Evolutionary conservation across 148 eudicot species (phyloP).

Genomic region (Arbutus unedo): DNA sequence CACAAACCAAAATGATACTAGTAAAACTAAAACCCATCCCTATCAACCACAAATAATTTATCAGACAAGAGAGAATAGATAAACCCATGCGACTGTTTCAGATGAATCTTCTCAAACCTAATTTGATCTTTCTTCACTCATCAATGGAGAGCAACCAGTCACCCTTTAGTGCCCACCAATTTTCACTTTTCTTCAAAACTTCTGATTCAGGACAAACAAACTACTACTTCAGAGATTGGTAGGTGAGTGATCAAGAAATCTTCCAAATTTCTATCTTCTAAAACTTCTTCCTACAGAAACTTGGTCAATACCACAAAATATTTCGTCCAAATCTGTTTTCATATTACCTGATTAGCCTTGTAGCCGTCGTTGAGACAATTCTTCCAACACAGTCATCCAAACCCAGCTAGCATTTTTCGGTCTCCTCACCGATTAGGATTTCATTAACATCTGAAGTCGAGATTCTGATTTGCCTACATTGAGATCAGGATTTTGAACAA

Average conservation of each 20-base stretch:
- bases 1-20: too few relatives aligned
- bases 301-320: background rate
- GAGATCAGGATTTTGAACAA: background rate
- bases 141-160: background rate
- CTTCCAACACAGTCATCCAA: background rate
- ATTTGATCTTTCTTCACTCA: slow-evolving; percentile 7
- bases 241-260: background rate
- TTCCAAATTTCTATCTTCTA: background rate
- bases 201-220: background rate
- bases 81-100: background rate
- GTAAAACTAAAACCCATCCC: too few relatives aligned
- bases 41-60: too few relatives aligned
- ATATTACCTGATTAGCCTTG: background rate
- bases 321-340: background rate
- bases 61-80: too few relatives aligned
- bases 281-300: background rate
- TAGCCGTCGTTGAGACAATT: background rate
- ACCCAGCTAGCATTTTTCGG: background rate
- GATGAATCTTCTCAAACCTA: background rate
- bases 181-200: background rate
- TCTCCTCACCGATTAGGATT: background rate
- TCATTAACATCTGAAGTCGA: background rate
- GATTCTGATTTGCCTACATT: background rate
- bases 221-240: background rate
- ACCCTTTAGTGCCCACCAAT: slow-evolving; percentile 5